Evolutionary conservation across 2,329 filamentous ascomycete genomes (phyloP).

Genomic region (Trichoderma koningiopsis): DNA sequence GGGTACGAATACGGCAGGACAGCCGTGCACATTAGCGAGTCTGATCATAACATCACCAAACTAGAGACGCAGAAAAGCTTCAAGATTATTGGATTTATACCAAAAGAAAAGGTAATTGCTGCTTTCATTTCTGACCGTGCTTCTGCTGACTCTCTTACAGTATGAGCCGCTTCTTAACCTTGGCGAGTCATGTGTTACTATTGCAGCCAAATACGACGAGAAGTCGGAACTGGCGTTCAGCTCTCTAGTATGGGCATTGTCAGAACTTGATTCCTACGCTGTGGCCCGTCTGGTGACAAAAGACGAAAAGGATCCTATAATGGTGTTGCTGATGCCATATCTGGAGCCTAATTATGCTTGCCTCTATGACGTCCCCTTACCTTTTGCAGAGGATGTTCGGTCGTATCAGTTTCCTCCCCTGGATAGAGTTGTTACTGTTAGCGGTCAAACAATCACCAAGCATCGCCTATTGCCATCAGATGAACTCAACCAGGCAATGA

Average conservation of each 20-base stretch:
- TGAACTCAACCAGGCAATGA: constrained; percentile 78
- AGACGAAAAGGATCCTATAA: constrained; percentile 73
- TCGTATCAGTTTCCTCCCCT: constrained; percentile 90
- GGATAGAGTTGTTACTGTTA: constrained; percentile 84
- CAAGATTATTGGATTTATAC: constrained; percentile 85
- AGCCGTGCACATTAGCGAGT: constrained; percentile 83
- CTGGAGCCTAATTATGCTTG: constrained; percentile 81
- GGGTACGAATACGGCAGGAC: constrained; percentile 94
- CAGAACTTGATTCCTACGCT: constrained; percentile 82
- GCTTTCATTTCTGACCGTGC: not conserved
- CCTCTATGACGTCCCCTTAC: constrained; percentile 84
- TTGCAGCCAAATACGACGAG: constrained; percentile 77
- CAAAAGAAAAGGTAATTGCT: constrained; percentile 62
- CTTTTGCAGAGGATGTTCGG: constrained; percentile 90
- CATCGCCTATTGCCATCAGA: constrained; percentile 81
- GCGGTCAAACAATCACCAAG: constrained; percentile 74
- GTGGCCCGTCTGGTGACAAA: constrained; percentile 84
- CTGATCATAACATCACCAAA: constrained; percentile 85
- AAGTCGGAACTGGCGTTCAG: constrained; percentile 83
- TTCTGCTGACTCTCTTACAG: constrained; percentile 42
- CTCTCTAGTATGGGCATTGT: constrained; percentile 84
- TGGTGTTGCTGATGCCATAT: constrained; percentile 78
- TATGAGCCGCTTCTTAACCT: constrained; percentile 85
- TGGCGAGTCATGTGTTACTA: constrained; percentile 76
- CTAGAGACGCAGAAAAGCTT: constrained; percentile 75